Evolutionary conservation across 176 grass and related monocot genomes (phyloP), one percentile per base, ranked within the genome.

Genomic region (Oryza coarctata): DNA sequence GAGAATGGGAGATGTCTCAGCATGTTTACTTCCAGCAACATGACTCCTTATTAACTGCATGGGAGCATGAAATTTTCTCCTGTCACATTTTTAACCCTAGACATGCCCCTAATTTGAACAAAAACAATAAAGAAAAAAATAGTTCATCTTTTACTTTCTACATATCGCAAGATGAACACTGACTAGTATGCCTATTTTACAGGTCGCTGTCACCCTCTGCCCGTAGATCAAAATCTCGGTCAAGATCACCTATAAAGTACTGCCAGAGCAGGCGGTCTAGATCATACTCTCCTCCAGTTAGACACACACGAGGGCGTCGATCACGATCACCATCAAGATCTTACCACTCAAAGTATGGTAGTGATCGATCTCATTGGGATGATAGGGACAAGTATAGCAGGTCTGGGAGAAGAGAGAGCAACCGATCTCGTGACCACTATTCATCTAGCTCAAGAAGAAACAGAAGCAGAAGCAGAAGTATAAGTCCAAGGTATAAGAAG

Each of bases 241-340:
- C 96, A 81, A 86, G 93, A 65, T 98, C 96, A 65, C 96, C 96
- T 87, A 91, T 98, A 58, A 98, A 86, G 86, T 98, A 93, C 77
- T 87, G 36, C 82, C 75, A 88, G 70, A 93, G 86, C 28, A 91
- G 93, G 76, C 84, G 87, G 39, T 94, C 93, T 22, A 82, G 84
- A 43, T 95, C 96, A 22, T 88, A 91, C 57, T 95, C 93, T 26
- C 93, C 95, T 26, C 84, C 85, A 78, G 47, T 86, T 66, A 95
- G 93, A 77, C 88, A 43, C 65, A 66, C 83, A 50, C 71, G 86
- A 22, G 89, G 91, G 8, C 81, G 82, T 27, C 86, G 88, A 71
- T 94, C 95, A 65, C 75, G 92, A 18, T 93, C 95, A 67, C 92
- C 95, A 17, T 65, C 88, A 69, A 87, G 90, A 81, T 95, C 90